phyloP scores from a whole-genome alignment of 169 alveolate species.

The Plasmodium yoelii region DNA sequence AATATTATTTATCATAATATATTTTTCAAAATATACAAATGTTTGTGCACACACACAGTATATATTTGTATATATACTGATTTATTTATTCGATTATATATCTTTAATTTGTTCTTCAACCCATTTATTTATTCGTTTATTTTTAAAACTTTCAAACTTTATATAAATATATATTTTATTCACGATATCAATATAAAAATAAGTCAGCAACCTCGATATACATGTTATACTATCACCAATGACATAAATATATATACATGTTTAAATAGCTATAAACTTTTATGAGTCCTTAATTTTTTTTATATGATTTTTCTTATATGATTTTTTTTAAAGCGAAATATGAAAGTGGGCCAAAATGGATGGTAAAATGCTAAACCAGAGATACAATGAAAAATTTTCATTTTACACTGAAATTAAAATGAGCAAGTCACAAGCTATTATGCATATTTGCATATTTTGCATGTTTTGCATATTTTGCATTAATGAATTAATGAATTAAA shows the following conservation, averaged over 20 bases:
- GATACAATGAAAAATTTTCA: no score
- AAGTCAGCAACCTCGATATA: background rate
- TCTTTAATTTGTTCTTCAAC: no score
- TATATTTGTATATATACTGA: slow-evolving; percentile 8
- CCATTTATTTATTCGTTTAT: no score
- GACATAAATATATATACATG: background rate
- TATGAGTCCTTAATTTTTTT: background rate
- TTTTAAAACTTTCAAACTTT: no score
- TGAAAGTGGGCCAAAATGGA: no score
- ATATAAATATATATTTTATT: background rate
- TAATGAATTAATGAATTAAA: no score
- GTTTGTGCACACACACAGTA: background rate
- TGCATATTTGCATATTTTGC: no score
- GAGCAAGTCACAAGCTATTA: no score
- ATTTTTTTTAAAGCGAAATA: no score
- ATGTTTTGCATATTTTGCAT: no score
- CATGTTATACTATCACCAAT: background rate
- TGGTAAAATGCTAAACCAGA: no score
- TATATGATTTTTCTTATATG: background rate
- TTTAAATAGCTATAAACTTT: background rate
- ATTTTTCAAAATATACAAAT: background rate
- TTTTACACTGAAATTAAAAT: no score
- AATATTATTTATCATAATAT: background rate
- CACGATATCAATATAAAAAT: background rate
- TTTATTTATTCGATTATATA: background rate